Conservation (phyloP, 371 early-diverging fungal genomes). For the Circinella umbellata region DNA sequence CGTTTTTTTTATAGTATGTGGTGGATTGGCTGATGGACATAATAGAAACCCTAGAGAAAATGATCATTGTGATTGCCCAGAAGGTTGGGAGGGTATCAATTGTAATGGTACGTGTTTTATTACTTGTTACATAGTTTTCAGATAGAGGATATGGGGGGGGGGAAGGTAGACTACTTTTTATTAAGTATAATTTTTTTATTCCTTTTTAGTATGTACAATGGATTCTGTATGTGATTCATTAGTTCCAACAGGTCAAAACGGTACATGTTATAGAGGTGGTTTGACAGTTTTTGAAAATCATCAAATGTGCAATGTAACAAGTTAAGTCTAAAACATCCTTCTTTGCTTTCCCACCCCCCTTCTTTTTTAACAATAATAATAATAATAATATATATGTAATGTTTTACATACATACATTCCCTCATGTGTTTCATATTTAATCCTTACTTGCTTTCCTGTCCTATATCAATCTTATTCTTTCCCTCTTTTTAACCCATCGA, state of each 20-base stretch:
- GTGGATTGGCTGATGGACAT: slow-evolving; percentile 67
- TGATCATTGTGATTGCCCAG: slow-evolving; percentile 75
- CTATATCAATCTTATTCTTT: background rate
- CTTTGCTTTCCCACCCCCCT: too few species aligned
- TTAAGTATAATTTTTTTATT: background rate
- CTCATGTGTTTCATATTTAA: background rate
- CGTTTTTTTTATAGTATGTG: slow-evolving; percentile 59
- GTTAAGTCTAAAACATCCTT: slow-evolving; percentile 47
- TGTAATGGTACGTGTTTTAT: slow-evolving; percentile 73
- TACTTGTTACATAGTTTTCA: background rate
- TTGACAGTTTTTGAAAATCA: slow-evolving; percentile 78
- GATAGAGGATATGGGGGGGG: background rate
- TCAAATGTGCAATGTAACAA: slow-evolving; percentile 90
- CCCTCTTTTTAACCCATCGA: background rate
- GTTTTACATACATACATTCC: too few species aligned
- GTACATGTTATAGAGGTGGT: slow-evolving; percentile 85
- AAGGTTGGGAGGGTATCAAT: slow-evolving; percentile 92
- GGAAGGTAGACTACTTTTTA: background rate
- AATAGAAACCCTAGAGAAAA: slow-evolving; percentile 66
- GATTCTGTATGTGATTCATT: slow-evolving; percentile 79
- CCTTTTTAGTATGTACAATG: slow-evolving; percentile 68
- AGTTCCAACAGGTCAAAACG: slow-evolving; percentile 77
- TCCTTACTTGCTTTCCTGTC: background rate
- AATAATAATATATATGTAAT: too few species aligned
- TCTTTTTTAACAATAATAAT: too few species aligned